A percentile compares a stretch with the other conserved stretches of the same genome.
These are phyloP conservation scores for Peterozyma xylosa DNA, from an alignment of 805 yeast genomes.

Conservation along the genomic window DNA sequence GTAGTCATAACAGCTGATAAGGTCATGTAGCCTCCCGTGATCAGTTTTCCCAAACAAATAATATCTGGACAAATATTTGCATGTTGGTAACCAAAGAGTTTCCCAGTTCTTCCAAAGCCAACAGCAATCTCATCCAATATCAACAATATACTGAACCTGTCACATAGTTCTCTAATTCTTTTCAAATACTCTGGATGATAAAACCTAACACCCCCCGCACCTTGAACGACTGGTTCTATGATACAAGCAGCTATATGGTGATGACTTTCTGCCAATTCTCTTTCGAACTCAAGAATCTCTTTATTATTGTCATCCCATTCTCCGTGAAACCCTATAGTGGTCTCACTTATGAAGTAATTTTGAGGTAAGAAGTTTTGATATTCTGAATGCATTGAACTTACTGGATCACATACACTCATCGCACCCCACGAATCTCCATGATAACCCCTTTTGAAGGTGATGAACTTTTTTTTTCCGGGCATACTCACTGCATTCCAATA, in stretches of 20 bases:
- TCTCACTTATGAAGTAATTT: no score
- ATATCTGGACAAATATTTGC: constrained; percentile 25
- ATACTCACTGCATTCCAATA: no score
- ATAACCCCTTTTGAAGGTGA: no score
- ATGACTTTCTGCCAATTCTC: constrained; percentile 5
- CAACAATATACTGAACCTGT: constrained; percentile 35
- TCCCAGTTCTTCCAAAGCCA: constrained; percentile 47
- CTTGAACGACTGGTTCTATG: constrained; percentile 14
- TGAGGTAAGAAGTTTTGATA: no score
- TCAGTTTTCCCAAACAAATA: constrained; percentile 21
- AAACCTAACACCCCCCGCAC: constrained; percentile 11
- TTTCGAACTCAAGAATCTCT: constrained; percentile 2
- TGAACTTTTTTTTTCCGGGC: no score
- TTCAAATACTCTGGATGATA: constrained; percentile 20
- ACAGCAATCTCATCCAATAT: constrained; percentile 51
- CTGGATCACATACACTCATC: no score
- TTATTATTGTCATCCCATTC: no score
- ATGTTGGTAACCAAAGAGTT: constrained; percentile 30
- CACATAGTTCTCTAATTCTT: constrained; percentile 19
- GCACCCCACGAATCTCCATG: no score
- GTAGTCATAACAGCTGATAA: constrained; percentile 22
- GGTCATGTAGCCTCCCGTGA: constrained; percentile 23
- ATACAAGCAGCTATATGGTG: constrained; percentile 11
- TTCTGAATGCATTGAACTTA: no score
- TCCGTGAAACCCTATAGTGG: not conserved